Evolutionary conservation across 352 stramenopile species (phyloP).

Genomic region (Blastocystis sp.): DNA sequence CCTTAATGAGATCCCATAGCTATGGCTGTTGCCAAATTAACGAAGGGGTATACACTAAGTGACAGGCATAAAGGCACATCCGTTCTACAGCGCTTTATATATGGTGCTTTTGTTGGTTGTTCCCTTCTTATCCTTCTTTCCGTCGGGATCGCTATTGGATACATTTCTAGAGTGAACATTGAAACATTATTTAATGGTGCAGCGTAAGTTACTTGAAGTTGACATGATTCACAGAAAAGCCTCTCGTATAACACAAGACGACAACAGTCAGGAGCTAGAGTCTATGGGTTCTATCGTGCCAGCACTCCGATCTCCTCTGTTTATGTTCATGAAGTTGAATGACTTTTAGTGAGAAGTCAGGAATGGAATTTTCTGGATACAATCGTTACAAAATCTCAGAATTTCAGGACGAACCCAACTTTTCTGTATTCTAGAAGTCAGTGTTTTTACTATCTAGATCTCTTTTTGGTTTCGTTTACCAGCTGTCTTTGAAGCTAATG

Average conservation of each 20-base stretch:
- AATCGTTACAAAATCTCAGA: neutral
- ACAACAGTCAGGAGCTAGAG: neutral
- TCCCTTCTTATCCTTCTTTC: constrained; percentile 4
- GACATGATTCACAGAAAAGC: neutral
- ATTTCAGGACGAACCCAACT: neutral
- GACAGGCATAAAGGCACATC: neutral
- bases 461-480: constrained; percentile 41
- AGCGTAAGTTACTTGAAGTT: neutral
- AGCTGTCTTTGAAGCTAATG: neutral
- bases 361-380: constrained; percentile 53
- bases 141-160: neutral
- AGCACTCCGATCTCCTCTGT: neutral
- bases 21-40: constrained; percentile 18
- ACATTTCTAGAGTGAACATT: constrained; percentile 9
- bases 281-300: neutral
- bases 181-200: neutral
- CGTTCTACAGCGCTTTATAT: neutral
- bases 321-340: neutral
- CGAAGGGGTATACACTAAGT: neutral
- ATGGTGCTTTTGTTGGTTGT: neutral
- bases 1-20: too few species aligned
- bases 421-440: neutral
- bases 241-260: neutral
- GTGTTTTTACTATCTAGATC: neutral
- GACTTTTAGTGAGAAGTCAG: neutral